Percentiles rank a stretch among this genome's conserved stretches.
These are phyloP conservation scores for slime mould (Dictyostelium discoideum) DNA, from an alignment of 78 protist genomes.

Conservation along the genomic window DNA sequence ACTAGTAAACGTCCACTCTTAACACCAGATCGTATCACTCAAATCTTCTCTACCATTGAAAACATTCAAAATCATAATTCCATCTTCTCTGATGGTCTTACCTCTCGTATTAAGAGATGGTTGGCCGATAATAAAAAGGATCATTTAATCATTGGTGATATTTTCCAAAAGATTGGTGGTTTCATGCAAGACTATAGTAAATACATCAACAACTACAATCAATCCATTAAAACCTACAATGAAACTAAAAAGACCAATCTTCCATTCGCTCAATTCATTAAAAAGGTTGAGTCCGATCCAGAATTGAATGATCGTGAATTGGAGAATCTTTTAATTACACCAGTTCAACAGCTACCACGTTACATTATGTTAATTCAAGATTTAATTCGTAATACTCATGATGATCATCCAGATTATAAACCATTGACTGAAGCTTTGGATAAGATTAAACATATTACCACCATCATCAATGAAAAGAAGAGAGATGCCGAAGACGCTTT, in stretches of 20 bases:
- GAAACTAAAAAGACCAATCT: slow-evolving; percentile 35
- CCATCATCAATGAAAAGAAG: slow-evolving; percentile 52
- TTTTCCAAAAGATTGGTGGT: slow-evolving; percentile 44
- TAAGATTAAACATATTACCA: slow-evolving; percentile 38
- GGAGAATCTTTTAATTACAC: slow-evolving; percentile 60
- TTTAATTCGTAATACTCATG: slow-evolving; percentile 69
- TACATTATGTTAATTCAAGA: slow-evolving; percentile 69
- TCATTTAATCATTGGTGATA: slow-evolving; percentile 60
- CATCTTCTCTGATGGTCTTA: slow-evolving; percentile 54
- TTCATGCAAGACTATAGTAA: slow-evolving; percentile 80
- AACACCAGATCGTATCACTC: slow-evolving; percentile 39
- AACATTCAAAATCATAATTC: slow-evolving; percentile 61
- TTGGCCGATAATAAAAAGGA: slow-evolving; percentile 73
- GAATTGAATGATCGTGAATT: slow-evolving; percentile 67
- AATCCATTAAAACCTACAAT: slow-evolving; percentile 57
- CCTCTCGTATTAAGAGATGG: slow-evolving; percentile 66
- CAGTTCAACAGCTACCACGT: slow-evolving; percentile 78
- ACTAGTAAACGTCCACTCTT: slow-evolving; percentile 58
- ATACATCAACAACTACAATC: slow-evolving; percentile 80
- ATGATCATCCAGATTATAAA: slow-evolving; percentile 77
- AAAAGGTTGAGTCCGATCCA: slow-evolving; percentile 72
- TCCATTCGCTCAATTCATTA: slow-evolving; percentile 56
- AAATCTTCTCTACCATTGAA: slow-evolving; percentile 65
- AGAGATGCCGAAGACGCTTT: slow-evolving; percentile 80
- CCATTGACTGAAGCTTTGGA: slow-evolving; percentile 40